Evolutionary conservation across 257 asterid species (phyloP), one percentile per base, ranked within the genome.

Genomic region (Primulina tabacum): DNA sequence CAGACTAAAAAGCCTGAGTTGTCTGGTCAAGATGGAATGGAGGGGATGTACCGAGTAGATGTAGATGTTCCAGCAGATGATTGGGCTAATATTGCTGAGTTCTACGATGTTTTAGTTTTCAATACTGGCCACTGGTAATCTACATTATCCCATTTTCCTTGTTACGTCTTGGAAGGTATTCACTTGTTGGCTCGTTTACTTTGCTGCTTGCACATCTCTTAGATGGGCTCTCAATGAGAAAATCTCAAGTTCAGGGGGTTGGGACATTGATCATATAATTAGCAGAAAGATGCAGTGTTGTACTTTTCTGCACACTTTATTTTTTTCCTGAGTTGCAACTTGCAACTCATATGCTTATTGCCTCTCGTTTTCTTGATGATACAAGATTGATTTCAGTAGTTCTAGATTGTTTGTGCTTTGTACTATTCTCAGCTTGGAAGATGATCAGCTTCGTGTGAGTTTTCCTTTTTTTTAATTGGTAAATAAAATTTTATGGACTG

Each of bases 111-210:
- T 65, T 79, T 91, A 63, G 82, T 94, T 72, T 94, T 91, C 86
- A 94, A 91, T 78, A 94, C 97, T 69, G 97, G 99, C 64, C 97
- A 91, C 73, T 94, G 97, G 99, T 91, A 73, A 87, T 58, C 72
- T 69, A 71, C 62, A 6, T 68, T 79, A 81, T 60, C 69, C 64
- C 12, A 17, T 59, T 60, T 38, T 55, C 34, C 52, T 68, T 35
- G 7, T 70, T 55, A 5, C 21, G 24, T 64, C 71, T 55, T 58
- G 28, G 12, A 62, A 61, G 69, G 47, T 28, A 57, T 56, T 32
- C 17, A 11, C 10, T 40, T 8, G 16, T 10, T 40, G 11, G 52
- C 17, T 40, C 1, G 52, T 40, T 40, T 40, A 40, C 17, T 11
- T 37, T 11, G 0, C 52, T 40, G 52, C 52, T 10, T 40, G 17